Base-by-base conservation (phyloP, 306 rosid genomes). In the Psophocarpus tetragonolobus region DNA sequence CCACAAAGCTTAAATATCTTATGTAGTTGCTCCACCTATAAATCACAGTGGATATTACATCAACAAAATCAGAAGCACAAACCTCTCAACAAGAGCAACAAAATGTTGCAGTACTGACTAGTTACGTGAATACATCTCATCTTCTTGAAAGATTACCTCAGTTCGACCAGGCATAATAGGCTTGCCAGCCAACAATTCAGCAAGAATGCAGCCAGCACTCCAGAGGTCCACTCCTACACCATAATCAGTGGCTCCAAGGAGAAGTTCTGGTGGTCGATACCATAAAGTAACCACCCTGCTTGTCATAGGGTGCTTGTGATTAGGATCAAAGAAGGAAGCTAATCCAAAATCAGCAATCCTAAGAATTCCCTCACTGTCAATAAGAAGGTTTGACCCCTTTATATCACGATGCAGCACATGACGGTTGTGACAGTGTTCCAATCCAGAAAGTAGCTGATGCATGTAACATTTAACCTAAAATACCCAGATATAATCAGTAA, bases 191-290 rank as follows among this genome's bases (percentile, higher is more conserved):
- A 89, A 83, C 75, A 93, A 74, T 80, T 93, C 97, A 48, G 95
- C 98, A 74, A 93, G 87, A 77, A 93, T 93, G 87, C 98, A 93
- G 67, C 98, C 98, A 73, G 98, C 97, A 85, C 98, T 93, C 98
- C 98, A 93, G 42, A 93, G 85, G 84, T 91, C 98, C 38, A 93
- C 93, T 63, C 95, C 98, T 21, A 89, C 93, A 63, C 90, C 88
- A 83, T 91, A 93, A 80, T 93, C 92, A 20, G 98, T 93, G 84
- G 95, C 93, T 58, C 98, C 98, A 21, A 93, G 93, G 74, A 93
- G 97, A 82, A 91, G 93, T 85, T 93, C 97, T 3, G 97, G 97
- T 18, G 98, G 91, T 67, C 98, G 87, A 84, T 93, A 93, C 98
- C 98, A 91, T 23, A 93, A 79, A 74, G 98, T 89, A 60, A 93